Evolutionary conservation across 805 yeast species (phyloP), one percentile per base, ranked within the genome.

Genomic region (Candida endomychidarum): DNA sequence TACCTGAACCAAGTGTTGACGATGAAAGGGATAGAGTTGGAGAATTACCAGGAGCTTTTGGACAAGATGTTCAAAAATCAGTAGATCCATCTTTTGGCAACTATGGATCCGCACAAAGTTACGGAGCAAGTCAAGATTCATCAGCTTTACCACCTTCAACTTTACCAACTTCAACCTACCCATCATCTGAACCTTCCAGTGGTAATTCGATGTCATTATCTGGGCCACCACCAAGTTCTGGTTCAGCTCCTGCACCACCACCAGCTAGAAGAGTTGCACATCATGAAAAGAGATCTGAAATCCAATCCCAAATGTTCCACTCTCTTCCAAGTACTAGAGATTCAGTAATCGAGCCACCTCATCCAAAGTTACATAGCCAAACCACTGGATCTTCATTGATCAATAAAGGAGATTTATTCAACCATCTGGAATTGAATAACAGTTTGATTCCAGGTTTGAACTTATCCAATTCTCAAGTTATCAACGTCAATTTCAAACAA

Each of bases 381-480:
- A 57, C 65, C 30, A 70, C 75, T 0, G 75, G 75, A 0, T 62
- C 50, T 37, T 60, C 72, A 4, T 43, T 58, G 23, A 34, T 46
- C 23, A 47, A 38, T 28, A 53, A 53, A 34, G 40, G 32, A 22
- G 63, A 58, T 26, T 39, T 53, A 17, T 60, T 60, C 36, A 38
- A 45, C 27, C 51, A 47, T 27, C 33, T 15, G 8, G 48, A 40
- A 21, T 45, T 47, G 25, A n/a, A 22, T 8, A 33, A 54, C 3
- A 55, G 56, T 2, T 54, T 65, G 65, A 46, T 84, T 55, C 74
- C 81, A 25, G 95, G 93, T 2, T 67, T 91, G 49, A 86, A 83
- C 52, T 81, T 90, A 2, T 83, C 95, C 34, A 68, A 89, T 47
- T 90, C 93, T n/a, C 98, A 91, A 64, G 80, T 85, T 9, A 70